A percentile compares a stretch with the other conserved stretches of the same genome.
Evolutionary conservation across 345 rosid species (phyloP).

Genomic region (Citrus hindsii): DNA sequence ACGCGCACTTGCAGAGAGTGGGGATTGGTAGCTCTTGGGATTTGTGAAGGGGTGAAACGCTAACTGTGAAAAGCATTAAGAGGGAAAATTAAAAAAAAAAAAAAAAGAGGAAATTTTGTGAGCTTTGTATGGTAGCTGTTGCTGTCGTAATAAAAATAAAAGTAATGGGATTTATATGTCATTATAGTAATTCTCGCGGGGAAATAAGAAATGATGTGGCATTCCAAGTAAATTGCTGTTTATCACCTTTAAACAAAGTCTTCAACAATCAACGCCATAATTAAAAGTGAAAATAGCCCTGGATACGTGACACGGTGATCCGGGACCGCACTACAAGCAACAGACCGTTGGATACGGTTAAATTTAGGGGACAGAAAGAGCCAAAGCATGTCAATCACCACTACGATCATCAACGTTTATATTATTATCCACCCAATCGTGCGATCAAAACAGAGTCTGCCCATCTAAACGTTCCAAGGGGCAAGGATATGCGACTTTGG

Average conservation of each 20-base stretch:
- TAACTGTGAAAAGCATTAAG: neutral
- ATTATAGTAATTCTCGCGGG: neutral
- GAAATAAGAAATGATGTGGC: conserved; percentile 9
- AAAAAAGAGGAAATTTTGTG: neutral
- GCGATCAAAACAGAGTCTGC: neutral
- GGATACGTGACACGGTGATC: neutral
- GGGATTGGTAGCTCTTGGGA: neutral
- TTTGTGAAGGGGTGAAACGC: conserved; percentile 6
- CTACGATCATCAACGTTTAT: neutral
- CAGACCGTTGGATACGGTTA: neutral
- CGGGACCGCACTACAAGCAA: neutral
- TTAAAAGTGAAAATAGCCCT: conserved; percentile 9
- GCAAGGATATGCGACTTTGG: neutral
- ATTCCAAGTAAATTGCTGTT: conserved; percentile 10
- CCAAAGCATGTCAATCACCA: neutral
- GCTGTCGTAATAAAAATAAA: neutral
- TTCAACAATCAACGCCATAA: conserved; percentile 3
- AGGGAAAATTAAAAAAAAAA: neutral
- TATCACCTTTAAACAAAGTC: conserved; percentile 18
- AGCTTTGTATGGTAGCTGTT: conserved; percentile 6
- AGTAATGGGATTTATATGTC: conserved; percentile 19
- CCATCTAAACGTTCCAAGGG: neutral
- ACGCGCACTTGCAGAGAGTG: conserved; percentile 21
- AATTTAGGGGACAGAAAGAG: neutral
- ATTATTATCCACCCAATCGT: neutral